Conservation (phyloP, 2,329 filamentous ascomycete genomes). For the Penicillium sp. region DNA sequence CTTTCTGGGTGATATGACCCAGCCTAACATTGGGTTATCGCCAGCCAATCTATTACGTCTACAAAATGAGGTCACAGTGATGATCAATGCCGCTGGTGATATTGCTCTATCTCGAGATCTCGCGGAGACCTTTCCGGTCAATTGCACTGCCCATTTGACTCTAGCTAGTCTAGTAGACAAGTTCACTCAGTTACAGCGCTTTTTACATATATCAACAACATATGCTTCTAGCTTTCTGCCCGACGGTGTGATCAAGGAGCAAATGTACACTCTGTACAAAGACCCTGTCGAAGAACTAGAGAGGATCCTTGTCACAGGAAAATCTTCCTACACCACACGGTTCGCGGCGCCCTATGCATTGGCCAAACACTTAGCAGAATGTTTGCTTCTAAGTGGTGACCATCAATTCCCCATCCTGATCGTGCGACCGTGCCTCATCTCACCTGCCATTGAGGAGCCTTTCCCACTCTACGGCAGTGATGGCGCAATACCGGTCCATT, state of each 20-base stretch:
- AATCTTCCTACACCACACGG: slow-evolving; percentile 2
- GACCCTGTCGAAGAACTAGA: slow-evolving; percentile 4
- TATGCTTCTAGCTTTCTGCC: slow-evolving; percentile 15
- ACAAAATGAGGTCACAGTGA: slow-evolving; percentile 12
- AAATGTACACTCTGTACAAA: neutral
- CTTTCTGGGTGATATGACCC: slow-evolving; percentile 18
- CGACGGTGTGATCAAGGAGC: slow-evolving; percentile 7
- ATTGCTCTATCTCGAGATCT: slow-evolving; percentile 16
- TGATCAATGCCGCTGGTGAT: slow-evolving; percentile 21
- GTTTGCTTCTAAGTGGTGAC: slow-evolving; percentile 1
- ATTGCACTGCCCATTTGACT: slow-evolving; percentile 12
- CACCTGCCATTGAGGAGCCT: slow-evolving; percentile 19
- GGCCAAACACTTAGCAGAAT: slow-evolving; percentile 21
- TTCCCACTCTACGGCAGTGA: slow-evolving; percentile 18
- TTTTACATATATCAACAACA: slow-evolving; percentile 18
- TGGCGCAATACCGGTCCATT: slow-evolving; percentile 15
- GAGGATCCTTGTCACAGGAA: slow-evolving; percentile 8
- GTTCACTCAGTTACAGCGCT: slow-evolving; percentile 6
- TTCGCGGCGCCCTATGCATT: slow-evolving; percentile 18
- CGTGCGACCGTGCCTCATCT: slow-evolving; percentile 17
- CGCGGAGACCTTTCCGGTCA: slow-evolving; percentile 10
- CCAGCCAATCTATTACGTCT: slow-evolving; percentile 4
- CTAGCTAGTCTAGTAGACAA: slow-evolving; percentile 2
- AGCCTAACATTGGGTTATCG: slow-evolving; percentile 12
- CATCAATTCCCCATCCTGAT: slow-evolving; percentile 13